Conservation (phyloP, 2,329 filamentous ascomycete genomes). For the Calonectria pauciramosa region DNA sequence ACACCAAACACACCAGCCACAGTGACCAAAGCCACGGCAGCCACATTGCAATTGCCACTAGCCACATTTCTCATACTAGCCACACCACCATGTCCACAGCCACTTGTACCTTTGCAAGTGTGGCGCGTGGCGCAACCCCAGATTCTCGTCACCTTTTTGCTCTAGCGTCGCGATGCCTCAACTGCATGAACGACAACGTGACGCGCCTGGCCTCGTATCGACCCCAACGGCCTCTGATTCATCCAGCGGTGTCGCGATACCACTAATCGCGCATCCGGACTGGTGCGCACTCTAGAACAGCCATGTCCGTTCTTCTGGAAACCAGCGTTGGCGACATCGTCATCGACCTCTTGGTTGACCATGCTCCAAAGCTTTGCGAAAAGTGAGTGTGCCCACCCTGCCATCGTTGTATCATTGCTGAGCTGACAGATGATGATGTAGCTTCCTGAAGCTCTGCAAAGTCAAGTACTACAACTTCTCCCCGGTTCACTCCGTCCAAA, state of each 20-base stretch:
- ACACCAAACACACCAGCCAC: too few species aligned
- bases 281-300: neutral
- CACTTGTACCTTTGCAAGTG: too few species aligned
- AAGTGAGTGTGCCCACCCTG: constrained; percentile 76
- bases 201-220: constrained; percentile 6
- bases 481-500: constrained; percentile 91
- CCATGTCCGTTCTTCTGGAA: constrained; percentile 94
- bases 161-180: constrained; percentile 7
- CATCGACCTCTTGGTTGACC: constrained; percentile 90
- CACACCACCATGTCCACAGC: too few species aligned
- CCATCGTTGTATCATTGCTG: constrained; percentile 28
- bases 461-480: constrained; percentile 99
- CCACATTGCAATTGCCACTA: too few species aligned
- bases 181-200: constrained; percentile 9
- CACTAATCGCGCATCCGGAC: neutral
- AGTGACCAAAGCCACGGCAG: too few species aligned
- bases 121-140: constrained; percentile 13
- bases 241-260: neutral
- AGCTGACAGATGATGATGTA: constrained; percentile 63
- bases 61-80: too few species aligned
- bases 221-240: neutral
- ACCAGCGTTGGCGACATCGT: constrained; percentile 95
- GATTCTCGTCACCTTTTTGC: constrained; percentile 19
- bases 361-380: constrained; percentile 92
- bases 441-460: constrained; percentile 99